phyloP scores from a whole-genome alignment of 2,329 filamentous ascomycete species.

The Stromatinia cepivora region DNA sequence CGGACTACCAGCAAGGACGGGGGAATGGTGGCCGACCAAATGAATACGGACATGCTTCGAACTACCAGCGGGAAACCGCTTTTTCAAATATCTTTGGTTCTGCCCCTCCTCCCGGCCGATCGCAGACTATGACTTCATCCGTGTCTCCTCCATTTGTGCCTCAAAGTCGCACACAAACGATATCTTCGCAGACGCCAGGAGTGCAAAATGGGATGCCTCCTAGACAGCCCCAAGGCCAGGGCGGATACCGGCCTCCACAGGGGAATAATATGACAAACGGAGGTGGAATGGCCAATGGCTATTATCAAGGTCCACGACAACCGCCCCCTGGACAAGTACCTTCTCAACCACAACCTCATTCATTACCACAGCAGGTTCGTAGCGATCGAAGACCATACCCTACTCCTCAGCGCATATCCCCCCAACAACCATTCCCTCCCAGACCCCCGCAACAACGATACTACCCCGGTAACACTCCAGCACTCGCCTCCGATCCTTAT shows the following conservation, averaged over 20 bases:
- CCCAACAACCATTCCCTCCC: constrained; percentile 48
- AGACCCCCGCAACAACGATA: constrained; percentile 56
- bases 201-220: constrained; percentile 49
- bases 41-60: constrained; percentile 49
- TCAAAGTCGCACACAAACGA: constrained; percentile 75
- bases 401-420: constrained; percentile 53
- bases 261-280: constrained; percentile 27
- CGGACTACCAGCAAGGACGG: constrained; percentile 63
- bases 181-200: constrained; percentile 49
- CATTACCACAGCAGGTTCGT: constrained; percentile 60
- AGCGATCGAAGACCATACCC: constrained; percentile 66
- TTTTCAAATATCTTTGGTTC: constrained; percentile 95
- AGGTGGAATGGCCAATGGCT: constrained; percentile 48
- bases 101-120: constrained; percentile 81
- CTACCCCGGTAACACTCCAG: constrained; percentile 61
- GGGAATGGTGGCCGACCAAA: constrained; percentile 51
- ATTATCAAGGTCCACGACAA: constrained; percentile 50
- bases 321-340: constrained; percentile 39
- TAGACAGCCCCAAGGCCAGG: constrained; percentile 49
- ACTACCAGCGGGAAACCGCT: constrained; percentile 83
- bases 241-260: constrained; percentile 37
- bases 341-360: constrained; percentile 55
- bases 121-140: constrained; percentile 91
- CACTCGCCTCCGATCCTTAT: constrained; percentile 81
- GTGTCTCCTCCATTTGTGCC: constrained; percentile 58